Evolutionary conservation across 768 basidiomycete genomes (phyloP).

Genomic region (Solioccasus polychromus): DNA sequence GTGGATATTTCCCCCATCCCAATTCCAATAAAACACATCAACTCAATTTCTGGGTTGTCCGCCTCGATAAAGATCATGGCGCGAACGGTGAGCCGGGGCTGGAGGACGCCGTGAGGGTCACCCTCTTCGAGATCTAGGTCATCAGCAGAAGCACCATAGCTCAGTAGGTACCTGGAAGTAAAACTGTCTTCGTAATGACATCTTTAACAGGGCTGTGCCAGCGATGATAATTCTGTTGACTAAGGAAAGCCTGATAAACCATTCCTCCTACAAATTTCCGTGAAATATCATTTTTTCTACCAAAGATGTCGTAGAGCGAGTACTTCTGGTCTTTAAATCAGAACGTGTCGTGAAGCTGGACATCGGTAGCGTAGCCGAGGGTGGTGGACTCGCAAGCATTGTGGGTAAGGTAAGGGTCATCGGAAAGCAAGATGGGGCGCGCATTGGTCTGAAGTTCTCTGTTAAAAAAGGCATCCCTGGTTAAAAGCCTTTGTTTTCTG

Average conservation of each 20-base stretch:
- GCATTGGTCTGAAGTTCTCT: no score
- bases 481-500: no score
- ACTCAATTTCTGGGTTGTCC: no score
- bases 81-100: slow-evolving; percentile 44
- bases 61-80: slow-evolving; percentile 54
- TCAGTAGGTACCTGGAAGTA: slow-evolving; percentile 24
- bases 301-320: slow-evolving; percentile 57
- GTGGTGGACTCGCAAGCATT: slow-evolving; percentile 53
- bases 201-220: slow-evolving; percentile 58
- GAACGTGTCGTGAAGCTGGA: slow-evolving; percentile 44
- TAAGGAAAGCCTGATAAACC: slow-evolving; percentile 55
- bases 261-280: slow-evolving; percentile 45
- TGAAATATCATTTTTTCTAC: no score
- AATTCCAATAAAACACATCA: no score
- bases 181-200: slow-evolving; percentile 35
- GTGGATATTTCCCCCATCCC: no score
- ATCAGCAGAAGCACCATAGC: slow-evolving; percentile 1
- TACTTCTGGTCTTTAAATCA: slow-evolving; percentile 61
- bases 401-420: no score
- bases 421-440: no score
- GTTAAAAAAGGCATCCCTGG: no score
- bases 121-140: slow-evolving; percentile 1
- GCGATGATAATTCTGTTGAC: slow-evolving; percentile 51
- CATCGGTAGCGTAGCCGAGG: slow-evolving; percentile 33
- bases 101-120: slow-evolving; percentile 20